phyloP scores from a whole-genome alignment of 805 yeast genomes.

The Debaryomyces prosopidis region DNA sequence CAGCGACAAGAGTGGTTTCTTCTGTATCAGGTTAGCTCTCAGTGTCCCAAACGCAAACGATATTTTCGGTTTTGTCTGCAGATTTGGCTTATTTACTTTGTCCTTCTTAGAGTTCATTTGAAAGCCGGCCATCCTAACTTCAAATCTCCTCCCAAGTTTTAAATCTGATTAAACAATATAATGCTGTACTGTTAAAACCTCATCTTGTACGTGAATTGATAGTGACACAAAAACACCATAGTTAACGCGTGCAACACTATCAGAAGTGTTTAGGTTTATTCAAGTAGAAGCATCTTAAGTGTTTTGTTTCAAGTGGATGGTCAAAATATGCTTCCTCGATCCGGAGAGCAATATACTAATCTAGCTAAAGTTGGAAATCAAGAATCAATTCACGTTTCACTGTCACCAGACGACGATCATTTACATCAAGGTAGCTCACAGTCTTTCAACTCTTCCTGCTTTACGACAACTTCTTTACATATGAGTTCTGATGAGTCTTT shows the following conservation, averaged over 20 bases:
- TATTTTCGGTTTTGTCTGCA: not conserved
- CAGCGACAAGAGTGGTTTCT: not conserved
- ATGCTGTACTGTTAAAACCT: not conserved
- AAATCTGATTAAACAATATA: not conserved
- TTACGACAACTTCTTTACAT: not conserved
- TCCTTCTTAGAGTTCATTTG: constrained; percentile 19
- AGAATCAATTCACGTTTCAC: not conserved
- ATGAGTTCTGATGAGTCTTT: not conserved
- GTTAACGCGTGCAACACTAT: not conserved
- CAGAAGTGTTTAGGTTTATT: too few relatives aligned
- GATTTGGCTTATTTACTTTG: constrained; percentile 6
- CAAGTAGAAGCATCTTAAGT: too few relatives aligned
- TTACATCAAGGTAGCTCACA: not conserved
- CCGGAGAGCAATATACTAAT: not conserved
- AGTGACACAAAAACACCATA: not conserved
- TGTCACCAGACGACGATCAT: not conserved
- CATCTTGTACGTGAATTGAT: not conserved
- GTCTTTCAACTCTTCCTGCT: not conserved
- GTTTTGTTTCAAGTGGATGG: too few relatives aligned
- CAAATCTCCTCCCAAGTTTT: not conserved
- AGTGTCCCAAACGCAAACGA: not conserved
- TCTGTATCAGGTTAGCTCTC: not conserved
- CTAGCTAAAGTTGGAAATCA: not conserved
- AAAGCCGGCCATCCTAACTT: constrained; percentile 18
- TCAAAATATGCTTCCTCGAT: not conserved